phyloP scores from a whole-genome alignment of 2,329 filamentous ascomycete species.

The Ploettnerulaceae sp. region DNA sequence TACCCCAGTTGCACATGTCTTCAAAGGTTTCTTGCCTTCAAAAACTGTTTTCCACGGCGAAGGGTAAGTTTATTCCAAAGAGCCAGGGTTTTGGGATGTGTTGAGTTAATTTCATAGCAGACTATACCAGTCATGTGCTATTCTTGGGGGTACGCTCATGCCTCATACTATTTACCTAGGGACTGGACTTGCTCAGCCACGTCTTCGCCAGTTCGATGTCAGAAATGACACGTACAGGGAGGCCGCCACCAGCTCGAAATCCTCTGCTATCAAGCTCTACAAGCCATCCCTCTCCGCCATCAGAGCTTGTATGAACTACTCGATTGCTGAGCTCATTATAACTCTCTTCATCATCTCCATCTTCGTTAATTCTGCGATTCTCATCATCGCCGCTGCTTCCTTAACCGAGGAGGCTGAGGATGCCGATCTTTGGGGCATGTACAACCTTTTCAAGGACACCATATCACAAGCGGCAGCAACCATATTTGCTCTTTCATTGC shows the following conservation, averaged over 20 bases:
- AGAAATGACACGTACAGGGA: slow-evolving; percentile 46
- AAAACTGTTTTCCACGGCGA: slow-evolving; percentile 49
- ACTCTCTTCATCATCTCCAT: slow-evolving; percentile 76
- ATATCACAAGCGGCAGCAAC: slow-evolving; percentile 70
- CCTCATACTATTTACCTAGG: slow-evolving; percentile 64
- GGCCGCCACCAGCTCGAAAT: slow-evolving; percentile 26
- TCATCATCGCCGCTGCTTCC: slow-evolving; percentile 74
- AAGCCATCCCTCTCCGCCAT: slow-evolving; percentile 67
- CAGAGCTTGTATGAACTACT: slow-evolving; percentile 64
- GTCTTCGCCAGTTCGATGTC: slow-evolving; percentile 57
- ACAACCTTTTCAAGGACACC: slow-evolving; percentile 60
- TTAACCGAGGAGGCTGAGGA: slow-evolving; percentile 61
- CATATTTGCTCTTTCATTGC: slow-evolving; percentile 71
- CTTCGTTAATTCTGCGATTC: slow-evolving; percentile 76
- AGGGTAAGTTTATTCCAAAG: slow-evolving; percentile 36
- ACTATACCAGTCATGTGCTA: slow-evolving; percentile 66
- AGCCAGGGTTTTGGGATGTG: slow-evolving; percentile 9
- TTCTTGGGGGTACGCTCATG: slow-evolving; percentile 71
- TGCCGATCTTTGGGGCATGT: slow-evolving; percentile 78
- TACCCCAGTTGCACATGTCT: slow-evolving; percentile 50
- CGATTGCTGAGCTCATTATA: slow-evolving; percentile 61
- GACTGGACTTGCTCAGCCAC: slow-evolving; percentile 63
- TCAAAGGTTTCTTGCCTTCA: slow-evolving; percentile 60
- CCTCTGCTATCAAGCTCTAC: slow-evolving; percentile 50
- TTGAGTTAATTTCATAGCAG: slow-evolving; percentile 20